A percentile compares a stretch with the other conserved stretches of the same genome.
Evolutionary conservation across 495 filamentous ascomycete species (phyloP).

Genomic region (Lasiosphaeris hirsuta): DNA sequence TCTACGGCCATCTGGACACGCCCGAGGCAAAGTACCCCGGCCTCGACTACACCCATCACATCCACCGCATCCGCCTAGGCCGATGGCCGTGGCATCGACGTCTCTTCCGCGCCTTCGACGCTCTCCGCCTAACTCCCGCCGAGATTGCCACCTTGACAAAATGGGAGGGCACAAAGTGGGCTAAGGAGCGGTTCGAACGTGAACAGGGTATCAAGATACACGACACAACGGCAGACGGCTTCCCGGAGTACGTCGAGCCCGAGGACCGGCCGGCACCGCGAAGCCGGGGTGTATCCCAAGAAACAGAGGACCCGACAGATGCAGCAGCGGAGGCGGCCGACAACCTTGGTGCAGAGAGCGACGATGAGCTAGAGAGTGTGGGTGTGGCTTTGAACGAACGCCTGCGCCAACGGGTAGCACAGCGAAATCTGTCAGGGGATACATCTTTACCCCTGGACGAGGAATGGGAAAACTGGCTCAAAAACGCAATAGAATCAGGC

Average conservation of each 20-base stretch:
- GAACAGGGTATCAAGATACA: conserved; percentile 68
- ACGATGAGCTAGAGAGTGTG: conserved; percentile 67
- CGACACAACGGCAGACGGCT: conserved; percentile 75
- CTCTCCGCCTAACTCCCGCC: conserved; percentile 65
- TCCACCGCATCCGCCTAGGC: conserved; percentile 78
- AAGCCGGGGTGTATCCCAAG: conserved; percentile 6
- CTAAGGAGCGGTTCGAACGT: conserved; percentile 76
- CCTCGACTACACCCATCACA: conserved; percentile 76
- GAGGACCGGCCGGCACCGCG: conserved; percentile 36
- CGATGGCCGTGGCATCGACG: conserved; percentile 77
- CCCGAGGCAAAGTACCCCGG: conserved; percentile 89
- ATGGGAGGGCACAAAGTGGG: conserved; percentile 93
- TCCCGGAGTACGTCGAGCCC: conserved; percentile 53
- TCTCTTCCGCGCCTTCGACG: conserved; percentile 80
- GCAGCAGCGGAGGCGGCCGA: conserved; percentile 50
- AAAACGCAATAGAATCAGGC: conserved; percentile 67
- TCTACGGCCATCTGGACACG: conserved; percentile 81
- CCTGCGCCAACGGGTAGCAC: conserved; percentile 64
- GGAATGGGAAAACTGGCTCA: conserved; percentile 84
- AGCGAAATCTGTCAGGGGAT: conserved; percentile 58
- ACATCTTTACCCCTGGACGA: conserved; percentile 64
- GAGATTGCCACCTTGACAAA: conserved; percentile 79
- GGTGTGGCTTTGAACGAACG: conserved; percentile 69
- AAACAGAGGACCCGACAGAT: conserved; percentile 37
- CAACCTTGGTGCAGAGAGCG: conserved; percentile 59